These are phyloP conservation scores for Stachybotrys chlorohalonatus DNA, from an alignment of 2,329 filamentous ascomycete species.

Conservation along the genomic window DNA sequence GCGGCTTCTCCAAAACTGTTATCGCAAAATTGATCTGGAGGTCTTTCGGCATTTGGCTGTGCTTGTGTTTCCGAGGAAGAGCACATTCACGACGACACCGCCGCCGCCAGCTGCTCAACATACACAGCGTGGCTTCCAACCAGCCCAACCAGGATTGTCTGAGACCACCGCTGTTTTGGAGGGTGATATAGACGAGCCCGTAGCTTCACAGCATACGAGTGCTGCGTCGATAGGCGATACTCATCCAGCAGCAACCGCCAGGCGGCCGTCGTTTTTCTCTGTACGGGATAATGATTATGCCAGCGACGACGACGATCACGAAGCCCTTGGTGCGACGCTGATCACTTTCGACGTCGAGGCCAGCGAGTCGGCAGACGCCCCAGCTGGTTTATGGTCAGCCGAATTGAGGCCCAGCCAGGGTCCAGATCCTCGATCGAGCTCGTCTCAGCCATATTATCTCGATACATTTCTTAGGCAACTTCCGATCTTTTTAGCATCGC, in stretches of 20 bases:
- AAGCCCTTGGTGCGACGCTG: slow-evolving; percentile 44
- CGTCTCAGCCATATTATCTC: slow-evolving; percentile 26
- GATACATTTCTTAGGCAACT: slow-evolving; percentile 42
- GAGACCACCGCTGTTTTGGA: neutral
- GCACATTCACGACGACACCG: slow-evolving; percentile 7
- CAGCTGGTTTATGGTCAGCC: slow-evolving; percentile 47
- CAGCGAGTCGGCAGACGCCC: slow-evolving; percentile 40
- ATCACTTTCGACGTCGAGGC: slow-evolving; percentile 55
- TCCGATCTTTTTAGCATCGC: slow-evolving; percentile 37
- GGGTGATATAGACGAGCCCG: no score
- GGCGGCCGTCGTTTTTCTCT: slow-evolving; percentile 38
- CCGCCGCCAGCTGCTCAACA: slow-evolving; percentile 6
- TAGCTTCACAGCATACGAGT: no score
- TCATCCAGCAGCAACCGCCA: slow-evolving; percentile 11
- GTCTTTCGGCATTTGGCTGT: slow-evolving; percentile 31
- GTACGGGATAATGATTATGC: slow-evolving; percentile 41
- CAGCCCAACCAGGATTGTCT: slow-evolving; percentile 4
- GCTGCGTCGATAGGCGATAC: no score
- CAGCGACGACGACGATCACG: slow-evolving; percentile 48
- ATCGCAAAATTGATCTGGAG: slow-evolving; percentile 24
- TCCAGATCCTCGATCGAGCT: slow-evolving; percentile 15
- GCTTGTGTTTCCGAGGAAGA: slow-evolving; percentile 20
- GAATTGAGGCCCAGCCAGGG: slow-evolving; percentile 44
- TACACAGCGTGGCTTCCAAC: slow-evolving; percentile 9
- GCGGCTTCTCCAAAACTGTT: slow-evolving; percentile 25